Evolutionary conservation across 2,329 filamentous ascomycete species (phyloP), one percentile per base, ranked within the genome.

Genomic region (Calonectria crousiana): DNA sequence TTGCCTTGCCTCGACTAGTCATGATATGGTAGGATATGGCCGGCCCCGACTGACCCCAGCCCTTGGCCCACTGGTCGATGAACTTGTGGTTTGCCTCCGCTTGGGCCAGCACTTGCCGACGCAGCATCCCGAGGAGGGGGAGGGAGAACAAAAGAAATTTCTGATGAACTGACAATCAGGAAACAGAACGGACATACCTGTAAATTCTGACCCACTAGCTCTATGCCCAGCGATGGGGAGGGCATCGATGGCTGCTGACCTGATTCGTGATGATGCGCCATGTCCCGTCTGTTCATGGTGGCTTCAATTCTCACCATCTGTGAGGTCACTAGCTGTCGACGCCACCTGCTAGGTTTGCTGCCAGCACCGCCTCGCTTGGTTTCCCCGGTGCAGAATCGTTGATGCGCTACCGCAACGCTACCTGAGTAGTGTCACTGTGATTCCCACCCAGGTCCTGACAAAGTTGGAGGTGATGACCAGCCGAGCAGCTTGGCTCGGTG

Each of bases 171-270:
- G 67, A 74, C 44, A 53, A 23, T 28, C 47, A 71, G 72, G 68
- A 71, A 74, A 74, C 68, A 74, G 47, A 6, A 67, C 72, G 68
- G 68, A 71, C 68, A 71, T 71, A 71, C 68, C 68, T 72, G 32
- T 9, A 28, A 56, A 41, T 36, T 68, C 10, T 49, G 70, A 64
- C 70, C 65, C 65, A 68, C 70, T 53, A 26, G 20, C 62, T 67
- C 60, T 32, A 53, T 51, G 58, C 58, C 60, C 67, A 67, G 62
- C 67, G 32, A n/a, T 34, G 28, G 58, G 41, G 68, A 64, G 53
- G 41, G 14, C 18, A 47, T 53, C 64, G 44, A 72, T 72, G 51
- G 20, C 13, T 47, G 51, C 44, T 38, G 47, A 26, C 47, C 20
- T 68, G 72, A 71, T 71, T 71, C 67, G 72, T 51, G 67, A 47